Evolutionary conservation across 441 rosid species (phyloP), one percentile per base, ranked within the genome.

Genomic region (Omphalea diandra): DNA sequence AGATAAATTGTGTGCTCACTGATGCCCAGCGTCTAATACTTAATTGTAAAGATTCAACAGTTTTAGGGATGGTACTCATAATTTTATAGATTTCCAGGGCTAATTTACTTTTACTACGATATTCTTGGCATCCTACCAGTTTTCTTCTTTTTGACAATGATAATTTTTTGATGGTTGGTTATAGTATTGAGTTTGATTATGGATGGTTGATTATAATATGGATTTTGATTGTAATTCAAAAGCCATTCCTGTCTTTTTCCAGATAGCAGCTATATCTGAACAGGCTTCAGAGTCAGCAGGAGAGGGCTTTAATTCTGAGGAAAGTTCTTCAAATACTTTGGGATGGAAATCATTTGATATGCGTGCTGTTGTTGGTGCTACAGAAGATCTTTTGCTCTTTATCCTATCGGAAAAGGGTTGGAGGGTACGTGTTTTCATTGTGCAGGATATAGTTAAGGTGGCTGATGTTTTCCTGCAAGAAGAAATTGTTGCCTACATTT

Each of bases 201-300:
- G n/a, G n/a, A n/a, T n/a, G n/a, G n/a, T n/a, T n/a, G n/a, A n/a
- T 26, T 50, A 27, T 17, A 27, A n/a, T 40, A 31, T 73, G 36
- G 12, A 18, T 47, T 46, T 67, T 20, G 24, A 50, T n/a, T n/a
- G n/a, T 44, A 17, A 61, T 29, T 60, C 32, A 27, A 47, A 22
- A 35, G 29, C 32, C 49, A 0, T 52, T 64, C 43, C 24, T 50
- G 5, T 64, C 66, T 65, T 50, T 53, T 80, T 67, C 55, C 88
- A 95, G 99, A 82, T 93, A 74, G 87, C 87, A 57, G 98, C 98
- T 27, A 93, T 93, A 83, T 93, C 99, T 24, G 90, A 89, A 74
- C 98, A 92, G 77, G 82, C 91, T 46, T 86, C 96, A 62, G 86
- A 65, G 40, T 78, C 88, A 15, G 56, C 85, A 40, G 86, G 71